phyloP scores from a whole-genome alignment of 441 rosid species.

The Populus hybrid region DNA sequence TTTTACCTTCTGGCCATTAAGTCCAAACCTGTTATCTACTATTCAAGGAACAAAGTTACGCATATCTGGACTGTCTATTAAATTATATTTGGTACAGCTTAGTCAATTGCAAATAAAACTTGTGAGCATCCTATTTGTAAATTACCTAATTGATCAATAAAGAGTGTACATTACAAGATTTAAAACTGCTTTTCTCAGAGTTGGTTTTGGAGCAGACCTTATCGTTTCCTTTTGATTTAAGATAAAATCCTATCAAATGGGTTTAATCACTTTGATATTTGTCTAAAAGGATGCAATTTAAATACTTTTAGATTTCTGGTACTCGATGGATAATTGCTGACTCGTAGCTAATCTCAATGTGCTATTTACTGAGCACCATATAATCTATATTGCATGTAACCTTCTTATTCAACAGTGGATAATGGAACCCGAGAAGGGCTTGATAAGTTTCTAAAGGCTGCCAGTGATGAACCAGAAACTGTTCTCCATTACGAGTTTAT shows the following conservation, averaged over 20 bases:
- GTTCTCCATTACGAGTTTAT: slow-evolving; percentile 96
- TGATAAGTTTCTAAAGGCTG: slow-evolving; percentile 86
- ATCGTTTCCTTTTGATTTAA: not conserved
- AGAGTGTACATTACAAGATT: not conserved
- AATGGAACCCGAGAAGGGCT: slow-evolving; percentile 95
- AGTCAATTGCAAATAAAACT: not conserved
- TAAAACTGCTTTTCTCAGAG: not conserved
- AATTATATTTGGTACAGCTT: not conserved
- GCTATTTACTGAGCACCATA: not conserved
- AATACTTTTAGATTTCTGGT: slow-evolving; percentile 1
- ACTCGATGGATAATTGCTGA: not conserved
- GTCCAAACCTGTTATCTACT: not conserved
- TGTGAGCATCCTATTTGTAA: not conserved
- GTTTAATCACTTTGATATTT: not conserved
- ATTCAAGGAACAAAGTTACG: not conserved
- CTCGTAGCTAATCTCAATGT: not conserved
- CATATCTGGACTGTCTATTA: not conserved
- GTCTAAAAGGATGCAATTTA: not conserved
- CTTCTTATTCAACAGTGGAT: slow-evolving; percentile 59
- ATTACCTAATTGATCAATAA: slow-evolving; percentile 2
- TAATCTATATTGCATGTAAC: slow-evolving; percentile 12
- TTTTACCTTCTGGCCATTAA: not conserved
- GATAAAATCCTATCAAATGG: not conserved
- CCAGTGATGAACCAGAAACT: slow-evolving; percentile 87
- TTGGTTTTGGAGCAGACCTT: not conserved